These are phyloP conservation scores for Plasmodium vivax DNA, from an alignment of 169 alveolate genomes.

Conservation along the genomic window DNA sequence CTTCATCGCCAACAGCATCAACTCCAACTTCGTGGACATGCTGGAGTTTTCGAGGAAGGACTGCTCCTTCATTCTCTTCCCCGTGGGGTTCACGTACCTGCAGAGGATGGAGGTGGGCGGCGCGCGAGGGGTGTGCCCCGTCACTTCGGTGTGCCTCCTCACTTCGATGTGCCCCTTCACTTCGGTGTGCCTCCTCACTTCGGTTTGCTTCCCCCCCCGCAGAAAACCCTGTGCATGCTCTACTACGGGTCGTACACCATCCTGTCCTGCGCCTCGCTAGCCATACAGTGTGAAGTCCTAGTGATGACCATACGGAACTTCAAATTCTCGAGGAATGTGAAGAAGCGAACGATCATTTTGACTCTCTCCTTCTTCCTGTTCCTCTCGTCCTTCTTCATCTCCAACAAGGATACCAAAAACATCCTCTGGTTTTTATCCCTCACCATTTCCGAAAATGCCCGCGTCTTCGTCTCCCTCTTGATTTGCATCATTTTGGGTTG, in stretches of 20 bases:
- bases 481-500: slow-evolving; percentile 44
- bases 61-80: slow-evolving; percentile 65
- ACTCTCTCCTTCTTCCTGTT: slow-evolving; percentile 60
- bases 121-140: neutral
- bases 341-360: slow-evolving; percentile 44
- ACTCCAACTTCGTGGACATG: slow-evolving; percentile 39
- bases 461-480: slow-evolving; percentile 78
- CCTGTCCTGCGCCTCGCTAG: slow-evolving; percentile 78
- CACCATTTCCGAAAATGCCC: slow-evolving; percentile 84
- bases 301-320: slow-evolving; percentile 74
- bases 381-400: slow-evolving; percentile 68
- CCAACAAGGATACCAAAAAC: slow-evolving; percentile 70
- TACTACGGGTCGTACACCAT: slow-evolving; percentile 82
- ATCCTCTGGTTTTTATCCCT: slow-evolving; percentile 83
- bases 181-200: neutral
- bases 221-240: slow-evolving; percentile 81
- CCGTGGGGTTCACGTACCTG: slow-evolving; percentile 51
- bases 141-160: neutral
- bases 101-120: slow-evolving; percentile 42
- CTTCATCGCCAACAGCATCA: slow-evolving; percentile 41
- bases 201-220: neutral
- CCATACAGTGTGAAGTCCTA: slow-evolving; percentile 83
- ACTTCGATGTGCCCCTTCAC: neutral
- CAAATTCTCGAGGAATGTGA: slow-evolving; percentile 20
- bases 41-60: slow-evolving; percentile 60